A percentile compares a stretch with the other conserved stretches of the same genome.
Evolutionary conservation across 2,329 filamentous ascomycete species (phyloP).

Genomic region (Ploettnerulaceae sp.): DNA sequence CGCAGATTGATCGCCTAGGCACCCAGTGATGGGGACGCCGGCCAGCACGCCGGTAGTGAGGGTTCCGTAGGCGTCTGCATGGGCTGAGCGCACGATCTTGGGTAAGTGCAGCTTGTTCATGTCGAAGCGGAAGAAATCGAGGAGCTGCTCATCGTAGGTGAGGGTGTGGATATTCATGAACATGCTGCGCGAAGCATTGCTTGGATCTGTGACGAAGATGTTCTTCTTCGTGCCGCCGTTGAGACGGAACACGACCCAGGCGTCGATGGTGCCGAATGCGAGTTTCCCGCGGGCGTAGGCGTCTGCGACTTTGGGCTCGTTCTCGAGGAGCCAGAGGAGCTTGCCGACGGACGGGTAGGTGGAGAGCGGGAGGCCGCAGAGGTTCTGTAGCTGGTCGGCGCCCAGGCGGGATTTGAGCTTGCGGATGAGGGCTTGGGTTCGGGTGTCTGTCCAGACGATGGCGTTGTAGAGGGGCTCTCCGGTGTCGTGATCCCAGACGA

Average conservation of each 20-base stretch:
- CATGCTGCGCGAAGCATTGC: constrained; percentile 82
- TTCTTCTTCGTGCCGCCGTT: constrained; percentile 64
- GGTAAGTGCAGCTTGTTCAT: constrained; percentile 64
- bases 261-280: constrained; percentile 75
- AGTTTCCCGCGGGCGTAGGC: constrained; percentile 68
- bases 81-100: constrained; percentile 72
- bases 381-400: constrained; percentile 58
- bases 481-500: constrained; percentile 74
- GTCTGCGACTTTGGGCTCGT: constrained; percentile 60
- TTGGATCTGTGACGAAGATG: constrained; percentile 70
- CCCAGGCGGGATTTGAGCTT: constrained; percentile 64
- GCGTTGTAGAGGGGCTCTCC: constrained; percentile 75
- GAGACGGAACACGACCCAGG: constrained; percentile 75
- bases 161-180: constrained; percentile 78
- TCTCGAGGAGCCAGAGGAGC: constrained; percentile 70
- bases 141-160: constrained; percentile 66
- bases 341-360: constrained; percentile 79
- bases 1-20: constrained; percentile 76
- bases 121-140: constrained; percentile 73
- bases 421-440: constrained; percentile 65
- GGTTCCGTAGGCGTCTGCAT: constrained; percentile 61
- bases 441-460: constrained; percentile 82
- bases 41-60: constrained; percentile 57
- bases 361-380: constrained; percentile 73
- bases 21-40: constrained; percentile 68